These are phyloP conservation scores for Saxophila tyrrhenica DNA, from an alignment of 495 filamentous ascomycete species.

Conservation along the genomic window DNA sequence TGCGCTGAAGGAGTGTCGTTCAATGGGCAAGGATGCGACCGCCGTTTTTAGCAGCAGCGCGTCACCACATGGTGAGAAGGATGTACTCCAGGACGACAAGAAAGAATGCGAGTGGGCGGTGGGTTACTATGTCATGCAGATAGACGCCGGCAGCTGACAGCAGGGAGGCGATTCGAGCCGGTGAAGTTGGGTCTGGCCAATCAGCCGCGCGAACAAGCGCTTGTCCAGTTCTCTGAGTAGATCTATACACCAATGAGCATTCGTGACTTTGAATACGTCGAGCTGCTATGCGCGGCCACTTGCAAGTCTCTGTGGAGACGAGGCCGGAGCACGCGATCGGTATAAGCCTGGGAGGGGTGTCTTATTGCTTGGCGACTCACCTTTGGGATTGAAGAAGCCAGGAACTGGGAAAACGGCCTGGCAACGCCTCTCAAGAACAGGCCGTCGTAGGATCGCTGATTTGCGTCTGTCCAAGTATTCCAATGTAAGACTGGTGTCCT, in stretches of 20 bases:
- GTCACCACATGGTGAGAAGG: conserved; percentile 7
- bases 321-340: too few species aligned
- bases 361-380: too few species aligned
- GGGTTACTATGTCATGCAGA: conserved; percentile 9
- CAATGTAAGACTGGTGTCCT: too few species aligned
- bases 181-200: neutral
- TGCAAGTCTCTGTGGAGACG: too few species aligned
- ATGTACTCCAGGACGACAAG: neutral
- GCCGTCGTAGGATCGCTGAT: too few species aligned
- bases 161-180: neutral
- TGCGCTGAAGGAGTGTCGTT: neutral
- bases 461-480: too few species aligned
- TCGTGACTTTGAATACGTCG: neutral
- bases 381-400: too few species aligned
- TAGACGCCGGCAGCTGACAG: conserved; percentile 5
- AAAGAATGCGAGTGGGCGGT: conserved; percentile 1
- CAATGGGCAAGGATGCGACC: neutral
- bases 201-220: neutral
- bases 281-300: too few species aligned
- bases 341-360: too few species aligned
- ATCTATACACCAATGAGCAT: neutral
- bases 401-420: too few species aligned
- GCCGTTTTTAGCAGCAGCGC: conserved; percentile 8
- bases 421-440: too few species aligned
- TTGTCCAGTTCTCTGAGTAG: too few species aligned